Conservation (phyloP, 1,284 basidiomycete genomes). For the Vanrija pseudolonga region DNA sequence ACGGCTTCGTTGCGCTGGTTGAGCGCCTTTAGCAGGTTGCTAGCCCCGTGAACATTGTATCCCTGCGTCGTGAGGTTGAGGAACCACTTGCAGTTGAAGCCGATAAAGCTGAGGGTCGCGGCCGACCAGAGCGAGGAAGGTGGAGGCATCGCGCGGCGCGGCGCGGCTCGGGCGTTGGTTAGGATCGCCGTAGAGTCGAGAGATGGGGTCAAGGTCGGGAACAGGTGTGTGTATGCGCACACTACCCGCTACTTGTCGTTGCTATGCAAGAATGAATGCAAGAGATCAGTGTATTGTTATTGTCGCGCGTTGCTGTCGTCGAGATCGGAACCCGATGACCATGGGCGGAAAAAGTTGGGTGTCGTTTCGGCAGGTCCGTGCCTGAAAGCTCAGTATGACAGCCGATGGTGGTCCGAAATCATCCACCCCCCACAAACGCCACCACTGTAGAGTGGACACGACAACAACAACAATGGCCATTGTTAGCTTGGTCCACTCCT, state of each 20-base stretch:
- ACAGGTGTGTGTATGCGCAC: no score
- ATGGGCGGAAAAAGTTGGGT: background rate
- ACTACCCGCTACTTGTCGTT: no score
- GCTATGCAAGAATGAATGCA: no score
- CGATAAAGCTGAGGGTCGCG: conserved; percentile 50
- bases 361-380: background rate
- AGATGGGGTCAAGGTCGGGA: background rate
- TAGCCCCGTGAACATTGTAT: conserved; percentile 65
- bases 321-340: background rate
- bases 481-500: no score
- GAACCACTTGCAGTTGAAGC: conserved; percentile 70
- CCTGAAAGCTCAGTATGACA: no score
- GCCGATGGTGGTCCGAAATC: no score
- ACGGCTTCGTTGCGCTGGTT: conserved; percentile 1
- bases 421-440: no score
- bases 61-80: conserved; percentile 63
- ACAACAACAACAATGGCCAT: no score
- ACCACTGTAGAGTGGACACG: no score
- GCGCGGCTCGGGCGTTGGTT: background rate
- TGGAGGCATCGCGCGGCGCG: conserved; percentile 7
- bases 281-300: no score
- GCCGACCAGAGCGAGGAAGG: conserved; percentile 33
- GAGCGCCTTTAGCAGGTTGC: conserved; percentile 63
- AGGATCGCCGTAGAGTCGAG: background rate
- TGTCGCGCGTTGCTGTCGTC: background rate